Conservation (phyloP, 129 eudicot species). For the Glebionis coronaria region DNA sequence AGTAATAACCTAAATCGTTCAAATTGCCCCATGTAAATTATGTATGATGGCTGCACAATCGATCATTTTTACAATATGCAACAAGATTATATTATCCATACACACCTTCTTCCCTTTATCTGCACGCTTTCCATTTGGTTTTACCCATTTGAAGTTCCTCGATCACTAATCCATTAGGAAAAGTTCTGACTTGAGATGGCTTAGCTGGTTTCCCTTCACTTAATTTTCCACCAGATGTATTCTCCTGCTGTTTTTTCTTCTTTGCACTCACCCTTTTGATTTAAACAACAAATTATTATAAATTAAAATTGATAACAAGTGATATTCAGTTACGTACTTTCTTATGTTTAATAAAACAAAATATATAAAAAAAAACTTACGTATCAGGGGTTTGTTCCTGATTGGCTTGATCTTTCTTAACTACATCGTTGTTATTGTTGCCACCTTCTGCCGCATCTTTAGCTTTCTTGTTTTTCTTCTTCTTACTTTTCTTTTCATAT, state of each 20-base stretch:
- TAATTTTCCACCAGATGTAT: no score
- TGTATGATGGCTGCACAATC: background rate
- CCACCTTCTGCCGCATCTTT: no score
- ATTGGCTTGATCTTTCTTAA: no score
- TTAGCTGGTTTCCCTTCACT: slow-evolving; percentile 48
- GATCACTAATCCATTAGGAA: slow-evolving; percentile 75
- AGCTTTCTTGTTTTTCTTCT: slow-evolving; percentile 69
- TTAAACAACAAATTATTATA: slow-evolving; percentile 18
- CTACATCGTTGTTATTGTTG: no score
- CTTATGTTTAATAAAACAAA: background rate
- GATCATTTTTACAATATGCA: no score
- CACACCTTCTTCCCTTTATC: slow-evolving; percentile 79
- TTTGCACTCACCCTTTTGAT: slow-evolving; percentile 18
- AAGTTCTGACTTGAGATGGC: slow-evolving; percentile 65
- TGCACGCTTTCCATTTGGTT: slow-evolving; percentile 90
- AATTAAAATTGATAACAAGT: no score
- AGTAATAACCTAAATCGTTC: no score
- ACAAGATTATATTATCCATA: no score
- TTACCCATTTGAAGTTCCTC: no score
- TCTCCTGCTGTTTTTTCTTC: slow-evolving; percentile 48
- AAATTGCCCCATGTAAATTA: background rate
- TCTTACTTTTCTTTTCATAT: slow-evolving; percentile 47
- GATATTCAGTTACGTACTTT: no score
- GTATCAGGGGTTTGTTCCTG: no score
- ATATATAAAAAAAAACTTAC: slow-evolving; percentile 32